Conservation (phyloP, 1,284 basidiomycete species). For the Coriolopsis trogii region DNA sequence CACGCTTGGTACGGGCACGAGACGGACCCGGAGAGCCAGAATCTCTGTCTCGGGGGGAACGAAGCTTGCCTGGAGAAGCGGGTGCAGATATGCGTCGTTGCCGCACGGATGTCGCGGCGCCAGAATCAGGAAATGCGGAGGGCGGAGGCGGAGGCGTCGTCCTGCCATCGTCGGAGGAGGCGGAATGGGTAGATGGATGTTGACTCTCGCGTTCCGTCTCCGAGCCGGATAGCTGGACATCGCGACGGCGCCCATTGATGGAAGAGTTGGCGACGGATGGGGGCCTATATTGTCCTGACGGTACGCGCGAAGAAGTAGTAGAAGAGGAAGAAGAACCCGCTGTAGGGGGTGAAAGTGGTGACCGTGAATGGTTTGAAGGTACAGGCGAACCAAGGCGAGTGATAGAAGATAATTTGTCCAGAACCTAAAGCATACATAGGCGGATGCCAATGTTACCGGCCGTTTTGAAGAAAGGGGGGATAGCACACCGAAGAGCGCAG, state of each 20-base stretch:
- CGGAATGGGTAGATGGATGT: slow-evolving; percentile 38
- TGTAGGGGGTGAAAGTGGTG: slow-evolving; percentile 35
- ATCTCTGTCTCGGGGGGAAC: slow-evolving; percentile 25
- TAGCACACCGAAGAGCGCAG: slow-evolving; percentile 1
- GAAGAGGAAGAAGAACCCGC: slow-evolving; percentile 34
- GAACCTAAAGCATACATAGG: slow-evolving; percentile 45
- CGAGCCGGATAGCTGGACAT: slow-evolving; percentile 61
- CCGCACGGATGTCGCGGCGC: slow-evolving; percentile 37
- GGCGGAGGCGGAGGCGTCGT: slow-evolving; percentile 38
- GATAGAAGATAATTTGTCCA: slow-evolving; percentile 66
- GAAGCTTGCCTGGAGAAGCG: slow-evolving; percentile 50
- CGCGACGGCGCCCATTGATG: slow-evolving; percentile 22
- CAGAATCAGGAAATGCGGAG: slow-evolving; percentile 35
- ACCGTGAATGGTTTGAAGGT: slow-evolving; percentile 36
- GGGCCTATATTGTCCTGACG: slow-evolving; percentile 32
- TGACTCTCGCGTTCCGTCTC: slow-evolving; percentile 74
- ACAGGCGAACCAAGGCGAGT: slow-evolving; percentile 51
- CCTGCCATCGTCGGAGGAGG: slow-evolving; percentile 42
- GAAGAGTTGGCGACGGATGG: slow-evolving; percentile 23
- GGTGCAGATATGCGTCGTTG: slow-evolving; percentile 56
- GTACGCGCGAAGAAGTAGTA: slow-evolving; percentile 32
- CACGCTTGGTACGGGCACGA: slow-evolving; percentile 44
- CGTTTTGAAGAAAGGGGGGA: no score
- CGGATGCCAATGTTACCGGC: slow-evolving; percentile 15
- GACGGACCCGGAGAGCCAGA: slow-evolving; percentile 41